Base-by-base conservation (phyloP, 2,329 filamentous ascomycete species). In the Acrodontium crateriforme region DNA sequence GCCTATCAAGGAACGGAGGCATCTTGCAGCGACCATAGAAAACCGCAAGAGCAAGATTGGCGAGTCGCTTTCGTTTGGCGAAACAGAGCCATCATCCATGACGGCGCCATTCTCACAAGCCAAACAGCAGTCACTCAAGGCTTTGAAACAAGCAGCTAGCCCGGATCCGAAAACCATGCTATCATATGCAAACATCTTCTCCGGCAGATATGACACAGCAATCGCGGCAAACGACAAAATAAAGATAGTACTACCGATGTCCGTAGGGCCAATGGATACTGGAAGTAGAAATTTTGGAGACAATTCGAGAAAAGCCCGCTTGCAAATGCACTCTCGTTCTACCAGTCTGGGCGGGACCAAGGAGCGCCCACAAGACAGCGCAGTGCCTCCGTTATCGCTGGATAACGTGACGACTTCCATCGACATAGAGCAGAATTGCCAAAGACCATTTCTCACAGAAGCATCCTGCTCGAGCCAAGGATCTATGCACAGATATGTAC, bases 401-500 rank as follows among this genome's bases (percentile, higher is more conserved):
- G 28, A 29, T 9, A 23, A 27, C 15, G 29, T 22, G 6, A 26
- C n/a, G 24, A 33, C 5, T 19, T 24, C n/a, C n/a, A n/a, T n/a
- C n/a, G n/a, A n/a, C n/a, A 15, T 26, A 28, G 6, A 18, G 6
- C 21, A 7, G 5, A n/a, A 36, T 14, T 24, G 42, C 2, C 34
- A 34, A 24, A 40, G 32, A 8, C 25, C 45, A 6, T 44, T 39
- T 19, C 44, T 58, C 2, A 56, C 57, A 1, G 48, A 50, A 18
- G 37, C 47, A 11, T 61, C 58, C 0, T 45, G 50, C 4, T 57
- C 53, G 1, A 60, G 56, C 32, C 45, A 46, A 18, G 52, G 54
- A 15, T 61, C 59, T 2, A 47, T 49, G 2, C 42, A 51, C 9
- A 60, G 55, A 33, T 57, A 55, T 1, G 56, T 61, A 7, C 44